These are phyloP conservation scores for Rehmannia glutinosa DNA, from an alignment of 257 asterid genomes.

Conservation along the genomic window DNA sequence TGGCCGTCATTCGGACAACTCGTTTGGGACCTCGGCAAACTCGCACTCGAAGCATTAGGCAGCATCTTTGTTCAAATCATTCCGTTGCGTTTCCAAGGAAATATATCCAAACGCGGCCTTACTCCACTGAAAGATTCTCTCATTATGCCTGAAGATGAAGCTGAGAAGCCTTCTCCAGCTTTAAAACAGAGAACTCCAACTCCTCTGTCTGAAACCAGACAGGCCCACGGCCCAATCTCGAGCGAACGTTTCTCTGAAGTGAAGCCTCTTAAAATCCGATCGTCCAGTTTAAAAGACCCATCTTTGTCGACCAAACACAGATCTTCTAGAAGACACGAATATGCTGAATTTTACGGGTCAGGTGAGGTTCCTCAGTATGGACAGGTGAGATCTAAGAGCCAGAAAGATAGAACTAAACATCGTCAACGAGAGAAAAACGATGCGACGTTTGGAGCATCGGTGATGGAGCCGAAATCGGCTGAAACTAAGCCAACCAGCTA, in stretches of 20 bases:
- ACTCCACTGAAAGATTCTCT: conserved; percentile 85
- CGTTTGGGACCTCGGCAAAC: conserved; percentile 57
- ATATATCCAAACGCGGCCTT: conserved; percentile 44
- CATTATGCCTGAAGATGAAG: conserved; percentile 84
- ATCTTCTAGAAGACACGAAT: conserved; percentile 84
- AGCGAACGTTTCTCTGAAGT: conserved; percentile 51
- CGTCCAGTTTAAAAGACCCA: conserved; percentile 59
- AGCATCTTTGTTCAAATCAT: conserved; percentile 36
- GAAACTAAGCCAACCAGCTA: conserved; percentile 52
- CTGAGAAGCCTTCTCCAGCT: conserved; percentile 36
- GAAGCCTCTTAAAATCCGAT: conserved; percentile 56
- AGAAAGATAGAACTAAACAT: conserved; percentile 79
- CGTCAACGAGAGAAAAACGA: conserved; percentile 64
- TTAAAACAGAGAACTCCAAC: conserved; percentile 60
- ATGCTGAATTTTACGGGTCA: conserved; percentile 67
- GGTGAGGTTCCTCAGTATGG: conserved; percentile 55
- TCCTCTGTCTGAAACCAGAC: conserved; percentile 57
- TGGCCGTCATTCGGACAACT: conserved; percentile 96
- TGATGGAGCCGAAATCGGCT: conserved; percentile 50
- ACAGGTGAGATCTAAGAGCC: conserved; percentile 70
- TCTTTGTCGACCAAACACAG: conserved; percentile 67
- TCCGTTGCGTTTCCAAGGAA: conserved; percentile 37
- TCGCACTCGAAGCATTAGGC: conserved; percentile 55
- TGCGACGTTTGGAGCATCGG: conserved; percentile 31
- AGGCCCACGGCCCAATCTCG: conserved; percentile 33